phyloP scores from a whole-genome alignment of 2,329 filamentous ascomycete genomes.

The Arachnomyces sp. region DNA sequence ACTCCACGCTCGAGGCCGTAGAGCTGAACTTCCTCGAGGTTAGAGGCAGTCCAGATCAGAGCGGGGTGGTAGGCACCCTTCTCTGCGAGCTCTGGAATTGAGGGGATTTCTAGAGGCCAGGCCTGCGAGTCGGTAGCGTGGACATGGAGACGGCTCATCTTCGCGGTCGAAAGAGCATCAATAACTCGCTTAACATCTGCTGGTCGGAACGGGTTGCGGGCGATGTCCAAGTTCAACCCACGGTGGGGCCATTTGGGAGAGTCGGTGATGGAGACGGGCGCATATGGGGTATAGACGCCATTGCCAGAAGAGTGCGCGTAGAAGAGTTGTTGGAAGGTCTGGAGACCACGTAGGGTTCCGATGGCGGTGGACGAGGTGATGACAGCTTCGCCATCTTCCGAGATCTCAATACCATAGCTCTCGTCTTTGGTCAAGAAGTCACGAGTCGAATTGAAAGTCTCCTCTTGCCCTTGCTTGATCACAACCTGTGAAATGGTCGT shows the following conservation, averaged over 20 bases:
- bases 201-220: conserved; percentile 62
- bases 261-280: conserved; percentile 65
- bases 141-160: conserved; percentile 44
- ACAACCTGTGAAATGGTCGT: conserved; percentile 15
- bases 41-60: conserved; percentile 57
- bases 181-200: conserved; percentile 64
- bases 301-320: conserved; percentile 17
- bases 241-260: conserved; percentile 66
- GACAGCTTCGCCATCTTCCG: conserved; percentile 11
- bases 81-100: conserved; percentile 60
- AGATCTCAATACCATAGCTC: conserved; percentile 19
- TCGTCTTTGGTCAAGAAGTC: conserved; percentile 17
- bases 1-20: conserved; percentile 63
- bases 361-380: conserved; percentile 18
- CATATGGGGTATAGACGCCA: conserved; percentile 56
- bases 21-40: conserved; percentile 59
- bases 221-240: conserved; percentile 70
- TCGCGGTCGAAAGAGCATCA: conserved; percentile 54
- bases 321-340: conserved; percentile 23
- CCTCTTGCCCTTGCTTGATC: conserved; percentile 8
- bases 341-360: conserved; percentile 19
- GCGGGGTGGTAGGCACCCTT: conserved; percentile 65
- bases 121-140: conserved; percentile 42
- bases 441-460: not conserved
- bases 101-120: conserved; percentile 66